Evolutionary conservation across 1,284 basidiomycete genomes (phyloP).

Genomic region (Trametes versicolor): DNA sequence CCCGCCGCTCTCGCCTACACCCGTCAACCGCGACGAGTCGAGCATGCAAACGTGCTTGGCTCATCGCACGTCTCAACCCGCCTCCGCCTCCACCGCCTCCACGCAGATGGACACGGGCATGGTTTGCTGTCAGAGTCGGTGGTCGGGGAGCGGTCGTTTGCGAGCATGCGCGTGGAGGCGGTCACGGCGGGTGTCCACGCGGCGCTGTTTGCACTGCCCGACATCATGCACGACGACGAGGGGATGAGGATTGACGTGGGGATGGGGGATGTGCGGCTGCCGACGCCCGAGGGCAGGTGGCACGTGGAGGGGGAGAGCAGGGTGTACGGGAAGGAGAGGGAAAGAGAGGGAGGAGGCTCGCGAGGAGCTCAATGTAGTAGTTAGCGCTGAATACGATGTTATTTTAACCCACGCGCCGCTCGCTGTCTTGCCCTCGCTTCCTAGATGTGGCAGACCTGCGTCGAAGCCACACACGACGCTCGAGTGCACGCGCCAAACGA

Average conservation of each 20-base stretch:
- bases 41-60: too few relatives aligned
- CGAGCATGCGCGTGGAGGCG: slow-evolving; percentile 42
- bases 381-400: too few relatives aligned
- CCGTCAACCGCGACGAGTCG: too few relatives aligned
- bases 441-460: too few relatives aligned
- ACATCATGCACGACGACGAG: slow-evolving; percentile 38
- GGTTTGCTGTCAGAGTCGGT: slow-evolving; percentile 27
- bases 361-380: slow-evolving; percentile 78
- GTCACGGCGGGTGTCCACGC: slow-evolving; percentile 47
- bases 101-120: slow-evolving; percentile 33
- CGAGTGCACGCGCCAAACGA: too few relatives aligned
- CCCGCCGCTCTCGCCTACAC: too few relatives aligned
- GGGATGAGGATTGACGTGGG: slow-evolving; percentile 35
- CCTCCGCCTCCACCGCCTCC: too few relatives aligned
- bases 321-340: too few relatives aligned
- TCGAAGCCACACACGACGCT: too few relatives aligned
- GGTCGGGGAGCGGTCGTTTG: slow-evolving; percentile 34
- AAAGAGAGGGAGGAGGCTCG: slow-evolving; percentile 43
- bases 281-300: slow-evolving; percentile 22
- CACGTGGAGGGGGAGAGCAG: slow-evolving; percentile 13
- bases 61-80: too few relatives aligned
- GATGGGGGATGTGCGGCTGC: slow-evolving; percentile 12
- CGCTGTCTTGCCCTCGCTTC: too few relatives aligned
- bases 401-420: too few relatives aligned
- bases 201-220: slow-evolving; percentile 43